Evolutionary conservation across 208 protist genomes (phyloP), one percentile per base, ranked within the genome.

Genomic region (Porcisia hertigi): DNA sequence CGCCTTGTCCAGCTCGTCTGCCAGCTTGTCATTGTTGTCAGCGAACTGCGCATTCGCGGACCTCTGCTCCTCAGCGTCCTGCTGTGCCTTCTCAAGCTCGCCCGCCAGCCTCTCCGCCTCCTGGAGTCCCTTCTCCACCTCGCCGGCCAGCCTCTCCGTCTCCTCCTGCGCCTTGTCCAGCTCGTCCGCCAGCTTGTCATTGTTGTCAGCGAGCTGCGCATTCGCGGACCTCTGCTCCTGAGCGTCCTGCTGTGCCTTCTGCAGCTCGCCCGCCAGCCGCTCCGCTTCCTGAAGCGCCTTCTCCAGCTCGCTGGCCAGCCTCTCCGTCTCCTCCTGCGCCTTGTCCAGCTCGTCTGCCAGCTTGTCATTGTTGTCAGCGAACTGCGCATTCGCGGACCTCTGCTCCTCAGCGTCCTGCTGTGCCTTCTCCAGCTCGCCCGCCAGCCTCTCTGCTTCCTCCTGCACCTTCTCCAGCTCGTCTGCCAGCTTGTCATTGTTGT

Each of bases 291-390:
- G 11, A 23, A 41, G 12, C 0, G 34, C 30, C 59, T 64, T 64
- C 34, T 64, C 6, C 0, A 62, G 25, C 0, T 62, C 57, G 25
- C 25, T 12, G 7, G 57, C 57, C 7, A 62, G 34, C 59, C 12
- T 3, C 59, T 64, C 59, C 5, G 59, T 20, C 14, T 45, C 34
- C 34, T 64, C 14, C 30, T 43, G 59, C n/a, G 34, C 34, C 1
- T 4, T 64, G 4, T 84, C 69, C 18, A 73, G 49, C 49, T 83
- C 66, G 3, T 71, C n/a, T 2, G 47, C 39, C 7, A 82, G 73
- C 30, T 72, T 77, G 34, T 81, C 73, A 73, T 87, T 87, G 43
- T 43, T 7, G 59, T 5, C 12, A 11, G 12, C 11, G 0, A 45
- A 30, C 34, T 39, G 18, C n/a, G n/a, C n/a, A n/a, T n/a, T n/a